phyloP scores from a whole-genome alignment of 495 filamentous ascomycete species.

The Hypoxylon fuscum region DNA sequence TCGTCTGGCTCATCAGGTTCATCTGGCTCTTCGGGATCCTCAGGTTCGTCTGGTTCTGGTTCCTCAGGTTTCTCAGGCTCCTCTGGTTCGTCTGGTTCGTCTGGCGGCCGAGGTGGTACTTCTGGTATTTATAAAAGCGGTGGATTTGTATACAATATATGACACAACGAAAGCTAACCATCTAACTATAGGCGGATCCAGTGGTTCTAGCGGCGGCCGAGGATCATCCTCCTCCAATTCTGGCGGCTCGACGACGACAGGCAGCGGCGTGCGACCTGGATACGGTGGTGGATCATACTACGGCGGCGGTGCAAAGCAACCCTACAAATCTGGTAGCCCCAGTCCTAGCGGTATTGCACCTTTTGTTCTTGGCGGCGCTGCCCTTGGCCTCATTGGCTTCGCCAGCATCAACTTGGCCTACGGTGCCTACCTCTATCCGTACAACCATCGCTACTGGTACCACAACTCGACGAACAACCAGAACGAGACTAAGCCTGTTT shows the following conservation, averaged over 20 bases:
- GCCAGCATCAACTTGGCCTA: slow-evolving; percentile 69
- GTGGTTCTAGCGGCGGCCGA: slow-evolving; percentile 23
- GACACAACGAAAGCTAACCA: background rate
- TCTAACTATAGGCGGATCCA: slow-evolving; percentile 4
- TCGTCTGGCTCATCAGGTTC: slow-evolving; percentile 35
- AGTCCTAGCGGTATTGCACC: slow-evolving; percentile 70
- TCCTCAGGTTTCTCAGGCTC: slow-evolving; percentile 39
- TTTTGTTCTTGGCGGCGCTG: slow-evolving; percentile 64
- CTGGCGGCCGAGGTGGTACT: slow-evolving; percentile 13
- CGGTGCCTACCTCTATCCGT: slow-evolving; percentile 76
- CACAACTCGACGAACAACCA: slow-evolving; percentile 61
- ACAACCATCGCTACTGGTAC: slow-evolving; percentile 68
- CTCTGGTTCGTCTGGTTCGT: slow-evolving; percentile 33
- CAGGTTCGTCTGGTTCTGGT: slow-evolving; percentile 33
- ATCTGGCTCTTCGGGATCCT: slow-evolving; percentile 22
- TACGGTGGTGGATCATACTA: slow-evolving; percentile 80
- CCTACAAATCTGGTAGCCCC: slow-evolving; percentile 69
- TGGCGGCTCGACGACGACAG: slow-evolving; percentile 72
- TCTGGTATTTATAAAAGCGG: background rate
- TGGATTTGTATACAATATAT: background rate
- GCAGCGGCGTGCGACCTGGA: slow-evolving; percentile 67
- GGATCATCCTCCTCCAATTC: slow-evolving; percentile 54
- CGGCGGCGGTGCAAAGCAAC: slow-evolving; percentile 74
- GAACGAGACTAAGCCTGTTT: slow-evolving; percentile 77
- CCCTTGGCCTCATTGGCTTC: slow-evolving; percentile 61